Base-by-base conservation (phyloP, 2,329 filamentous ascomycete genomes). In the Thielaviopsis euricoi region DNA sequence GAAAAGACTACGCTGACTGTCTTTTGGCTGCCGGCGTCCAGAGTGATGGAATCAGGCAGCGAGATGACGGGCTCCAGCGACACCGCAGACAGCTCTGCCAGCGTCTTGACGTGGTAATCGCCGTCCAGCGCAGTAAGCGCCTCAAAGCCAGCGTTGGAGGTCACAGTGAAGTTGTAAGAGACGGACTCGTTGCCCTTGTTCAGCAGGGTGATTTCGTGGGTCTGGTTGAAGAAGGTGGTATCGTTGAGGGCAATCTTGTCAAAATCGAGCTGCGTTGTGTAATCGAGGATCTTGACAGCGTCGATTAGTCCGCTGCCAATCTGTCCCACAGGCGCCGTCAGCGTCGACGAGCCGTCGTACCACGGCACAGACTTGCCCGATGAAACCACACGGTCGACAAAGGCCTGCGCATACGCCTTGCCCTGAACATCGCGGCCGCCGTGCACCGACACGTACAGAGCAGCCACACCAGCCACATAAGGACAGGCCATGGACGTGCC, bases 401-500 rank as follows among this genome's bases (percentile, higher is more conserved):
- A 43, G 37, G 37, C 37, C 7, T 10, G 13, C 15, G 37, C 6
- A n/a, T 43, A 40, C 7, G 7, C 52, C 4, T 58, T 48, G 2
- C 73, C 73, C 57, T 74, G 66, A 0, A 66, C 60, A 56, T 66
- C 64, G 17, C 73, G 69, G 1, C 73, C 73, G 1, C 73, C 73
- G 56, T 71, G 65, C 23, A 71, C 64, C 7, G 70, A 67, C 50
- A 76, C 69, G 61, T 72, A 76, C 25, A 77, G 64, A 6, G 73
- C 74, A 3, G 73, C 73, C n/a, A 76, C 67, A 15, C 76, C 77
- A 43, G 77, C 75, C 23, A 78, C 69, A 59, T 78, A 77, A 0
- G 77, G 77, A 5, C 73, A 73, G 0, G 77, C 73, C 78, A 81
- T 80, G 0, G 76, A 79, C 0, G 79, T 81, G 51, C 78, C 78